phyloP scores from a whole-genome alignment of 2,329 filamentous ascomycete genomes.

The Pseudogymnoascus sp. region DNA sequence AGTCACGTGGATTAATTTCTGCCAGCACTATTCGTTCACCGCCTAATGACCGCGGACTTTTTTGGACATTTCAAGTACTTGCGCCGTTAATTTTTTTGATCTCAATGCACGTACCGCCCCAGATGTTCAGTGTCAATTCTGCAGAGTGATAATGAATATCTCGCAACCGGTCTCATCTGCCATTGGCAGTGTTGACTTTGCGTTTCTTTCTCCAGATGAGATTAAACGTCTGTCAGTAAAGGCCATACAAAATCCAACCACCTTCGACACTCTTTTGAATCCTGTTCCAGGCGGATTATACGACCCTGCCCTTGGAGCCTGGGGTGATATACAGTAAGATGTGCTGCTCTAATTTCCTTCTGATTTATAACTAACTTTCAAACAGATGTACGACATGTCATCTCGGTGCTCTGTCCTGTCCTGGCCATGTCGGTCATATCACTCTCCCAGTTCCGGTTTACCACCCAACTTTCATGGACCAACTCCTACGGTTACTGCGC shows the following conservation, averaged over 20 bases:
- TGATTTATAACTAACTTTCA: conserved; percentile 16
- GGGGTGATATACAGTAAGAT: conserved; percentile 71
- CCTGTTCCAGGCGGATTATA: conserved; percentile 87
- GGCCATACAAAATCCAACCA: conserved; percentile 83
- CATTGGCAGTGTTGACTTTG: conserved; percentile 84
- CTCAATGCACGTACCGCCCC: conserved; percentile 9
- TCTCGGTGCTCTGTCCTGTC: conserved; percentile 70
- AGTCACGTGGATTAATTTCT: conserved; percentile 8
- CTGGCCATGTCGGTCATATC: conserved; percentile 91
- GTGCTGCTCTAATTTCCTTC: background rate
- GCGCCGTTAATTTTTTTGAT: conserved; percentile 7
- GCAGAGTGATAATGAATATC: conserved; percentile 51
- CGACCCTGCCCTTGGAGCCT: conserved; percentile 83
- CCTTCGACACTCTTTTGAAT: conserved; percentile 88
- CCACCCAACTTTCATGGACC: conserved; percentile 94
- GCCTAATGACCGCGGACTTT: conserved; percentile 8
- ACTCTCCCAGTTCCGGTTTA: conserved; percentile 90
- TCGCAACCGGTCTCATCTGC: conserved; percentile 76
- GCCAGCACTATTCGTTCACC: conserved; percentile 3
- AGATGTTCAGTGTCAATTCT: conserved; percentile 7
- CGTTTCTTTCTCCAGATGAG: conserved; percentile 72
- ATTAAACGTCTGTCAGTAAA: conserved; percentile 87
- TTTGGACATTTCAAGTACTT: conserved; percentile 8
- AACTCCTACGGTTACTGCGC: conserved; percentile 74
- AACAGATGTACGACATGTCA: conserved; percentile 86